Evolutionary conservation across 176 grass and related monocot species (phyloP), one percentile per base, ranked within the genome.

Genomic region (Aegilops longissima): DNA sequence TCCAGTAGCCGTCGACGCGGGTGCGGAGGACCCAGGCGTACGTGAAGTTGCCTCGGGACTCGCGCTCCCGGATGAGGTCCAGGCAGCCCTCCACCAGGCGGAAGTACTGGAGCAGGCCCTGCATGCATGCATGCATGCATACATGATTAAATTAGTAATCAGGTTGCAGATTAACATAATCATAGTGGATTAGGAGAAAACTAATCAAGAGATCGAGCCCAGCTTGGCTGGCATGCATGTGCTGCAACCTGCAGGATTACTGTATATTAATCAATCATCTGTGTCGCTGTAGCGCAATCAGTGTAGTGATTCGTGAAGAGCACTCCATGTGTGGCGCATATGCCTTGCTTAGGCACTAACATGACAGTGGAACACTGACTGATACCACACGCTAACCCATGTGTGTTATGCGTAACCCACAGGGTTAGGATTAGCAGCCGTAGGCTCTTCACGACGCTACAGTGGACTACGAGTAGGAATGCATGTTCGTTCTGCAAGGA

Each of bases 101-200:
- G 77, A 95, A 98, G 65, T 98, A 98, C 12, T 92, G 96, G 9
- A 98, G 86, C 49, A 98, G 80, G 9, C 95, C 95, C 95, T 95
- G 87, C 54, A 54, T 54, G 25, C 25, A 25, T 25, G 25, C 25
- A 25, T 25, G 51, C 51, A 51, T 1, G 4, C 49, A 17, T 52
- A 0, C 9, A 17, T 7, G 5, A 54, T 2, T 0, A 17, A 18
- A 54, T 0, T 54, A 34, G 34, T 34, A 7, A 54, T 54, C 51
- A 54, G 51, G 16, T 7, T 18, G 5, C 16, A 2, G 1, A 5
- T 54, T 52, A 52, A 6, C 4, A 35, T 49, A 49, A 49, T 49
- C 16, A 2, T 18, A 54, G 1, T 54, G 16, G 54, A 59, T 59
- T 59, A 58, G 6, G 49, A 18, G 16, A 18, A 21, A 58, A 8